Conservation (phyloP, 768 basidiomycete genomes). For the Tremella yokohamensis region DNA sequence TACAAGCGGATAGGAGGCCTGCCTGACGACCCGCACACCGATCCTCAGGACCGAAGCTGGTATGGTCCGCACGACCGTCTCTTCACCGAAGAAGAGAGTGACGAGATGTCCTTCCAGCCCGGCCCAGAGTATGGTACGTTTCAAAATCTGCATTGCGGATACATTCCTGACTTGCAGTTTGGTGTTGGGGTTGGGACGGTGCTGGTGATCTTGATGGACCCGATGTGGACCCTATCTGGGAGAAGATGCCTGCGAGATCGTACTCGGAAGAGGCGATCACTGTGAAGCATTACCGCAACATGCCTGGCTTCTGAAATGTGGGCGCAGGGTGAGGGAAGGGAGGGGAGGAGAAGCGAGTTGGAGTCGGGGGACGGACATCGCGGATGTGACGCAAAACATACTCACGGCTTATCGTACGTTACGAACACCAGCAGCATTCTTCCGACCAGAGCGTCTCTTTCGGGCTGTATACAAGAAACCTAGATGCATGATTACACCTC, state of each 20-base stretch:
- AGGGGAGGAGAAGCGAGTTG: no score
- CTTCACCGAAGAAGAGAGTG: constrained; percentile 82
- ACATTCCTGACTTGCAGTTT: constrained; percentile 59
- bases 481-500: no score
- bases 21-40: constrained; percentile 90
- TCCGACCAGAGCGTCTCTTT: no score
- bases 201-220: constrained; percentile 97
- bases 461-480: no score
- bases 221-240: constrained; percentile 98
- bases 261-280: constrained; percentile 60
- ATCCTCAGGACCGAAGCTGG: constrained; percentile 97
- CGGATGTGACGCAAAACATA: no score
- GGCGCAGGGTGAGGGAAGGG: background rate
- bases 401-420: no score
- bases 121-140: constrained; percentile 82
- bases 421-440: no score
- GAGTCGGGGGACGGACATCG: no score
- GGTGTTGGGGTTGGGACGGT: constrained; percentile 99
- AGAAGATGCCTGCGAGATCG: constrained; percentile 65
- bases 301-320: constrained; percentile 17
- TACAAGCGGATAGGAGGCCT: constrained; percentile 93
- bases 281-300: constrained; percentile 60
- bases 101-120: constrained; percentile 67
- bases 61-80: constrained; percentile 94
- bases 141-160: background rate